Evolutionary conservation across 106 monocot genomes (phyloP), one percentile per base, ranked within the genome.

Genomic region (Gastrodia elata): DNA sequence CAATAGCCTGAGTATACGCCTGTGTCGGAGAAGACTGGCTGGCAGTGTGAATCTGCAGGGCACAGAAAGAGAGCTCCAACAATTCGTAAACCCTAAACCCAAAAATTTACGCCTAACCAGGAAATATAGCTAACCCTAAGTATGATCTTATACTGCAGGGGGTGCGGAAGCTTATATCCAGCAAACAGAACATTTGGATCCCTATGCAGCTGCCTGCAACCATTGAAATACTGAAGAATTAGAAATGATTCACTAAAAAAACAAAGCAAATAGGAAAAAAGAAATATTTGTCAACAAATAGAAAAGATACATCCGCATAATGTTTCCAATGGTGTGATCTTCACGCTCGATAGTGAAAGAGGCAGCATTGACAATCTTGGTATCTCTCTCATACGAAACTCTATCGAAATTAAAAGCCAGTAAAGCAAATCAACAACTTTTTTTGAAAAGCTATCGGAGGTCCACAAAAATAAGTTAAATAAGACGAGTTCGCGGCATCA

Each of bases 151-250:
- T 96, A 96, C 86, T 92, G 92, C 61, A 96, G 82, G 3, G 96
- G 96, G 57, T 96, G 96, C 10, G 96, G 96, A 57, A 96, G 92
- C 85, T 92, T 96, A 82, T 96, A 96, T 18, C 95, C 95, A 11
- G 95, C 95, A 40, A 96, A 96, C 25, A 89, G 89, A 52, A 90
- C 89, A 75, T 92, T 96, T 11, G 89, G 95, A 39, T 96, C 95
- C 78, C 95, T 89, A 52, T 96, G 92, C 77, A 96, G 73, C 82
- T 96, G 96, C 96, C 96, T 92, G 82, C 28, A 73, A 56, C 27
- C 30, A 39, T 68, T 20, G 46, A 56, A 48, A 4, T 32, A 71
- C 8, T 43, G 35, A 68, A 73, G 61, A 33, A 43, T 13, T 22
- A 64, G 26, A 75, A 56, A 7, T 35, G 46, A 40, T 13, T 33